These are phyloP conservation scores for Peribolospora baueri DNA, from an alignment of 768 basidiomycete species.

Conservation along the genomic window DNA sequence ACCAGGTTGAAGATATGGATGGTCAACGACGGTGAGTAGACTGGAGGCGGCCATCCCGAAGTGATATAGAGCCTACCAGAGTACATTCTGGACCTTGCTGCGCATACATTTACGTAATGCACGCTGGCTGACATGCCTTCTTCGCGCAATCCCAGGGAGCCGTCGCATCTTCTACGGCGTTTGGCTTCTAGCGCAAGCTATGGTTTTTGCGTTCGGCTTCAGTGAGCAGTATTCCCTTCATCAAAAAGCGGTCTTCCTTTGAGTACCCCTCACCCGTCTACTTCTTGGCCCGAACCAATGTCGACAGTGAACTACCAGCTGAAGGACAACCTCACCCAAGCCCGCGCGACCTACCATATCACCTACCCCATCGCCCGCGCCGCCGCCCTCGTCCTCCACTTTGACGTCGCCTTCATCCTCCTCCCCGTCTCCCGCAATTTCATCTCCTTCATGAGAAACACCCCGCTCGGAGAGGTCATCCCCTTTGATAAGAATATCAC, in stretches of 20 bases:
- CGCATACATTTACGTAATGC: neutral
- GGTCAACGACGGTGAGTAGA: conserved; percentile 54
- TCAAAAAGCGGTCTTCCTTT: too few species aligned
- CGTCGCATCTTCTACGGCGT: conserved; percentile 48
- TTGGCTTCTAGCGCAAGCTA: conserved; percentile 56
- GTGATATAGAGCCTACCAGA: neutral
- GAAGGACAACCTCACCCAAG: conserved; percentile 49
- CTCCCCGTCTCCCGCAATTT: conserved; percentile 89
- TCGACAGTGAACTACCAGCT: conserved; percentile 37
- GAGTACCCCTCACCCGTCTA: too few species aligned
- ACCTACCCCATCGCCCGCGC: conserved; percentile 63
- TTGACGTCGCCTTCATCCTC: conserved; percentile 80
- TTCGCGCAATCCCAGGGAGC: conserved; percentile 19
- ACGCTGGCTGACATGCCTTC: neutral
- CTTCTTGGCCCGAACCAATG: too few species aligned
- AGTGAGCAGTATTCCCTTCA: neutral
- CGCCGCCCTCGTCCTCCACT: conserved; percentile 69
- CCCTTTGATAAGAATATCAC: conserved; percentile 84
- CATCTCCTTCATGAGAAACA: conserved; percentile 63
- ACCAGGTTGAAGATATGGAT: conserved; percentile 44
- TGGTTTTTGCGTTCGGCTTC: conserved; percentile 54
- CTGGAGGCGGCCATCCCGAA: neutral
- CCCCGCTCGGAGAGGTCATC: conserved; percentile 59
- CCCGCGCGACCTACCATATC: conserved; percentile 31
- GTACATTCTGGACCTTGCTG: neutral